Conservation (phyloP, 2,329 filamentous ascomycete genomes). For the Xylariaceae sp. region DNA sequence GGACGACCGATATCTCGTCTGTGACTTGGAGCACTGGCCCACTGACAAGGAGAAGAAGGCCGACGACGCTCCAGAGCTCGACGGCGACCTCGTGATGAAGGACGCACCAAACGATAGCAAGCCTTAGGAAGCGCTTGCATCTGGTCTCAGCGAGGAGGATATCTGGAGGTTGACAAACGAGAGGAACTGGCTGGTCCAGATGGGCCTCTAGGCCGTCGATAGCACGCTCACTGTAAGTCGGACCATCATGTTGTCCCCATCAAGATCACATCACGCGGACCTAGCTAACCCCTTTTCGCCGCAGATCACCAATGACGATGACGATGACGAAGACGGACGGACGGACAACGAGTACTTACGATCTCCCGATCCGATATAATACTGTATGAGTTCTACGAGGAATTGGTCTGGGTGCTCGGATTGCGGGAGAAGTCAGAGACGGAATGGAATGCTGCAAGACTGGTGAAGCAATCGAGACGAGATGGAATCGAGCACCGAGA, state of each 20-base stretch:
- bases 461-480: no score
- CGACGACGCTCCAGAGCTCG: not conserved
- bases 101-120: not conserved
- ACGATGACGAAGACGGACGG: no score
- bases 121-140: constrained; percentile 12
- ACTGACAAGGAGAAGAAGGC: not conserved
- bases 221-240: not conserved
- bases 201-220: not conserved
- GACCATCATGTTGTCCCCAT: not conserved
- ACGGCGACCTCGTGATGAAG: no score
- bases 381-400: no score
- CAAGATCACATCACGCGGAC: not conserved
- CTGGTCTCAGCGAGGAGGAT: constrained; percentile 20
- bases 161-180: constrained; percentile 27
- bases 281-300: no score
- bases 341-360: no score
- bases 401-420: no score
- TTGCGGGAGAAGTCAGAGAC: no score
- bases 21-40: not conserved
- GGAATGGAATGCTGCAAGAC: no score
- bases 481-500: no score
- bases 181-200: constrained; percentile 22
- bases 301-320: no score
- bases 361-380: no score
- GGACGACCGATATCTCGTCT: constrained; percentile 1